Conservation (phyloP, 2,329 filamentous ascomycete genomes). For the Aspergillus sp. region DNA sequence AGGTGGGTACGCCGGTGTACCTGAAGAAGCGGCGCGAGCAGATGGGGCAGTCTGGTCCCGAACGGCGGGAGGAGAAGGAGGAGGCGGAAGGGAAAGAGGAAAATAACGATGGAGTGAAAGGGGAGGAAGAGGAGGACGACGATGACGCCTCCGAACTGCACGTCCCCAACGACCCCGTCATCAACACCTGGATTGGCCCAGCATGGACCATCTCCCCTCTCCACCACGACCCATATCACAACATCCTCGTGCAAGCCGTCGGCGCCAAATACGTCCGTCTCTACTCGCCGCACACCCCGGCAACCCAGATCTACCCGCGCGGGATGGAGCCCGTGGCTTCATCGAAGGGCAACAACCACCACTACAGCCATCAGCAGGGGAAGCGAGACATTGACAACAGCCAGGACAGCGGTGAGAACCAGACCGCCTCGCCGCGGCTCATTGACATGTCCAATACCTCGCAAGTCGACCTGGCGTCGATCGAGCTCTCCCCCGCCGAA, state of each 20-base stretch:
- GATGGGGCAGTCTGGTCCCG: constrained; percentile 11
- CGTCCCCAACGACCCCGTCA: constrained; percentile 45
- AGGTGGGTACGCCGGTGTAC: constrained; percentile 40
- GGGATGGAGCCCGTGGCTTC: constrained; percentile 28
- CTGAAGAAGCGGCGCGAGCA: constrained; percentile 24
- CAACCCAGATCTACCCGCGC: constrained; percentile 31
- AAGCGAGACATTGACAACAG: too few species aligned
- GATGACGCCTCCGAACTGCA: constrained; percentile 2
- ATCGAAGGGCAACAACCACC: not conserved
- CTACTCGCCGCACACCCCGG: constrained; percentile 59
- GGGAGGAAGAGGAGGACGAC: constrained; percentile 5
- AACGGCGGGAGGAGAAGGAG: constrained; percentile 20
- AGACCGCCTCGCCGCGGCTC: constrained; percentile 9
- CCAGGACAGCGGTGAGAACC: constrained; percentile 2
- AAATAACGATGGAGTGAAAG: constrained; percentile 2
- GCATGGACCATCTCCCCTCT: constrained; percentile 79
- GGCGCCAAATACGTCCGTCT: constrained; percentile 87
- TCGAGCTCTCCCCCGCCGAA: constrained; percentile 46
- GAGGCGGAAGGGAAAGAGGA: constrained; percentile 1
- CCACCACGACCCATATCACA: constrained; percentile 91
- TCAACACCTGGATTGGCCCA: constrained; percentile 93
- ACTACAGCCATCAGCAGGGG: constrained; percentile 1
- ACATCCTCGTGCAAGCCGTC: constrained; percentile 80
- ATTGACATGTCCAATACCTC: constrained; percentile 94
- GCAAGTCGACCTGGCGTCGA: constrained; percentile 60